A percentile compares a stretch with the other conserved stretches of the same genome.
These are phyloP conservation scores for Penicillium nucicola DNA, from an alignment of 495 filamentous ascomycete species.

Conservation along the genomic window DNA sequence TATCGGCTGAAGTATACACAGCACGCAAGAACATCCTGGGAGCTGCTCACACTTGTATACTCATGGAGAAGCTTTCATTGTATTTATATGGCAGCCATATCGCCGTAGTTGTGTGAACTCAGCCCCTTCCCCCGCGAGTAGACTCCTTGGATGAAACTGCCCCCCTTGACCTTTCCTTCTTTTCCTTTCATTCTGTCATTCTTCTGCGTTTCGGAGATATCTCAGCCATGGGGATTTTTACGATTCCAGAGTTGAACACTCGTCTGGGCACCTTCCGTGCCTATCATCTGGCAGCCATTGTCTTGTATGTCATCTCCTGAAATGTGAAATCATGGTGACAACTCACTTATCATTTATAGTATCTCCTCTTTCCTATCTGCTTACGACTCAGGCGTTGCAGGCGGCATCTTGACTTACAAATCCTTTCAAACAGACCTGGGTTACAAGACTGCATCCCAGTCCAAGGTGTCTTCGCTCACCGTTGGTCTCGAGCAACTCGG, in stretches of 20 bases:
- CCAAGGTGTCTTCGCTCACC: conserved; percentile 38
- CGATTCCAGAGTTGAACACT: conserved; percentile 21
- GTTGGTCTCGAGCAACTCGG: conserved; percentile 45
- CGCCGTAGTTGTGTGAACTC: conserved; percentile 1
- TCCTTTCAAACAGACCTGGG: no score
- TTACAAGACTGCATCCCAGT: conserved; percentile 4
- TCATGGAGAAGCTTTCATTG: background rate
- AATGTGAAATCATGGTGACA: background rate
- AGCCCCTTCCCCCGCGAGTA: no score
- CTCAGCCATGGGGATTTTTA: conserved; percentile 13
- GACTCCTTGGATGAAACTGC: no score
- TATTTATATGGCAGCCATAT: conserved; percentile 7
- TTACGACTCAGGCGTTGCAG: conserved; percentile 37
- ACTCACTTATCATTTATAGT: background rate
- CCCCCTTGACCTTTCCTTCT: no score
- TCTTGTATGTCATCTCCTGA: conserved; percentile 13
- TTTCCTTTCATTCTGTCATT: no score
- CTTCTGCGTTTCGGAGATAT: no score
- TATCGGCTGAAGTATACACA: background rate
- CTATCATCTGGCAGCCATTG: conserved; percentile 23
- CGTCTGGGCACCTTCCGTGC: conserved; percentile 20
- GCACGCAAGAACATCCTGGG: conserved; percentile 18
- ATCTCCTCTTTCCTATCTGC: conserved; percentile 33
- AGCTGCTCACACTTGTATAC: conserved; percentile 7
- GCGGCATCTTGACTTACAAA: conserved; percentile 33